Evolutionary conservation across 1,284 basidiomycete genomes (phyloP), one percentile per base, ranked within the genome.

Genomic region (Pseudozyma pruni): DNA sequence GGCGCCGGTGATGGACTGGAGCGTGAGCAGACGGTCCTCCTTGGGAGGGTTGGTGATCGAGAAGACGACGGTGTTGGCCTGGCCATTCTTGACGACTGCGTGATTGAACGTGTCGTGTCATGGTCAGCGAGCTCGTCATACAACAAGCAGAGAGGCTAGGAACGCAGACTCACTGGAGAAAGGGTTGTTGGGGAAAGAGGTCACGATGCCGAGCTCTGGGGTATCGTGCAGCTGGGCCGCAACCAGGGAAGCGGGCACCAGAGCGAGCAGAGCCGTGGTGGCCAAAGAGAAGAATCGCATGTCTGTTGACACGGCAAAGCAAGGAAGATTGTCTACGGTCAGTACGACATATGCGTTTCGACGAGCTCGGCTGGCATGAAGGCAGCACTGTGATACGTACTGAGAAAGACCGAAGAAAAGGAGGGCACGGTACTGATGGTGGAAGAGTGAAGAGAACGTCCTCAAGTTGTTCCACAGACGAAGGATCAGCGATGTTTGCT

Each of bases 131-230:
- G n/a, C n/a, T n/a, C n/a, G n/a, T n/a, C n/a, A n/a, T n/a, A n/a
- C n/a, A n/a, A n/a, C n/a, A n/a, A n/a, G n/a, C n/a, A n/a, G n/a
- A n/a, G 25, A n/a, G 45, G 34, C 35, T 11, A 38, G 16, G 16
- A 23, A 37, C 22, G 25, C 19, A 17, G 16, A 72, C 70, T 58
- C 33, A 72, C 70, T 67, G 17, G 66, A 72, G 50, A 71, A 74
- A 9, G 79, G 77, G 62, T 80, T 79, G 61, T 78, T 72, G 20
- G 79, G 78, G 66, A 80, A 81, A 11, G 76, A 78, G 19, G 78
- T 79, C 32, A 74, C 59, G 33, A 81, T 69, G 37, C 70, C 70
- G 31, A 81, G 70, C 52, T 78, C 78, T 9, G 78, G 78, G 8
- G 72, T 74, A 40, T 80, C 76, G 43, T 75, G 59, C 13, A 64